Base-by-base conservation (phyloP, 495 filamentous ascomycete species). In the Penicillium arizonense region DNA sequence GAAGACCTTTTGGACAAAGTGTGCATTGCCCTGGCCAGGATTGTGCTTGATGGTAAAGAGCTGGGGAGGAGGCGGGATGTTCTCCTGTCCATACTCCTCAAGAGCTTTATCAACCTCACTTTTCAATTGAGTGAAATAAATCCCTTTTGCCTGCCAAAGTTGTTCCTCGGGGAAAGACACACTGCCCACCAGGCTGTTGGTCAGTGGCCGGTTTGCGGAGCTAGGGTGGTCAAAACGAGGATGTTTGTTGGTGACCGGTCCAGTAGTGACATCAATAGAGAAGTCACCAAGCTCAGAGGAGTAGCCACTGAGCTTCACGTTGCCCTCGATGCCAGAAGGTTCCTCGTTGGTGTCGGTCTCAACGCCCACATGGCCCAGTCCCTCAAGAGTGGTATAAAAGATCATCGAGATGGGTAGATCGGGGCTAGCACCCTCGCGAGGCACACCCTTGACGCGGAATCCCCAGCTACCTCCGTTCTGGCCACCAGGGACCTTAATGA, bases 1-100 rank as follows among this genome's bases (percentile, higher is more conserved):
- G 65, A 97, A 98, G 3, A 91, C 80, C 70, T 96, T 97, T 69
- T 98, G 93, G 35, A 97, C 81, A 42, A 95, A 75, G 54, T 98
- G 94, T 4, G 91, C 59, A 61, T 97, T 97, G 12, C 93, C 95
- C 16, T 72, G 43, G 11, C 83, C 84, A 16, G 89, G 84, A 0
- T 71, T 62, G 52, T 95, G 86, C 34, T 74, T 66, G 47, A 97
- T 78, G 4, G 88, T 91, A 67, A 92, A 97, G 1, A 90, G 79
- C 68, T 96, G 90, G 69, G 86, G 87, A 2, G 92, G 87, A 6
- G 93, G 94, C 13, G 92, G 91, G 12, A 85, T 77, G 54, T 75
- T 70, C 3, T 89, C 85, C 47, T 84, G 69, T n/a, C 85, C 85
- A 72, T 86, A 91, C 55, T 84, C 76, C 51, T 83, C 74, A 18